Percentiles rank a stretch among this genome's conserved stretches.
phyloP scores from a whole-genome alignment of 2,329 filamentous ascomycete genomes.

The Colletotrichum ledebouriae region DNA sequence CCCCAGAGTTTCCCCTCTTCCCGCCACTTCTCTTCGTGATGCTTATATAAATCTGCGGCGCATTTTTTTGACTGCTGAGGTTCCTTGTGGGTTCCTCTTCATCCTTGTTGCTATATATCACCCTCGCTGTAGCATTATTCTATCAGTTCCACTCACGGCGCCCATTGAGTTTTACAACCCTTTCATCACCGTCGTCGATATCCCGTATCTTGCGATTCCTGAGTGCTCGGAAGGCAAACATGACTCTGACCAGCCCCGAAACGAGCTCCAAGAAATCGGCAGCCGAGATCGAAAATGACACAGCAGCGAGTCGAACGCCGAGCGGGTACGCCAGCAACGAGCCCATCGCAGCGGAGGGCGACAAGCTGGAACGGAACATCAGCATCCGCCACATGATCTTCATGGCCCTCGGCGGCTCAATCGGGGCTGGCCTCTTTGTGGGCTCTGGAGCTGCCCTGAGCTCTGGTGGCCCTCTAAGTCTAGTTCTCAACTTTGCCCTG shows the following conservation, averaged over 20 bases:
- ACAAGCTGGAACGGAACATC: slow-evolving; percentile 47
- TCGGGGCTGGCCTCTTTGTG: slow-evolving; percentile 54
- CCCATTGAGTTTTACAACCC: no score
- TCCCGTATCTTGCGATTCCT: background rate
- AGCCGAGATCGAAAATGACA: slow-evolving; percentile 4
- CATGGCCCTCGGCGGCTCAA: slow-evolving; percentile 53
- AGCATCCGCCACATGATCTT: slow-evolving; percentile 52
- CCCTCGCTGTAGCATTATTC: no score
- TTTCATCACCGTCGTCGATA: no score
- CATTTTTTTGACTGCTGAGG: no score
- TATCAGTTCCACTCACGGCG: no score
- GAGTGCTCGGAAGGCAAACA: background rate
- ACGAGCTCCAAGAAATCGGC: background rate
- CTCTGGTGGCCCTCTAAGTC: slow-evolving; percentile 49
- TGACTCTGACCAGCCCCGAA: background rate
- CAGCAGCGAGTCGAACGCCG: background rate
- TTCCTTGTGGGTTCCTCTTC: no score
- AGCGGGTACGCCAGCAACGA: slow-evolving; percentile 11
- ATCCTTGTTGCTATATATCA: no score
- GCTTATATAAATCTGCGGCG: no score
- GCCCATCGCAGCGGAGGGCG: slow-evolving; percentile 18
- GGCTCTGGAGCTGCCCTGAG: slow-evolving; percentile 50
- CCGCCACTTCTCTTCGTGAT: no score
- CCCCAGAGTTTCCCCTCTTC: background rate
- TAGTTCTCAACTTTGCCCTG: slow-evolving; percentile 51